Base-by-base conservation (phyloP, 23 red algal genomes). In the Gracilaria domingensis region DNA sequence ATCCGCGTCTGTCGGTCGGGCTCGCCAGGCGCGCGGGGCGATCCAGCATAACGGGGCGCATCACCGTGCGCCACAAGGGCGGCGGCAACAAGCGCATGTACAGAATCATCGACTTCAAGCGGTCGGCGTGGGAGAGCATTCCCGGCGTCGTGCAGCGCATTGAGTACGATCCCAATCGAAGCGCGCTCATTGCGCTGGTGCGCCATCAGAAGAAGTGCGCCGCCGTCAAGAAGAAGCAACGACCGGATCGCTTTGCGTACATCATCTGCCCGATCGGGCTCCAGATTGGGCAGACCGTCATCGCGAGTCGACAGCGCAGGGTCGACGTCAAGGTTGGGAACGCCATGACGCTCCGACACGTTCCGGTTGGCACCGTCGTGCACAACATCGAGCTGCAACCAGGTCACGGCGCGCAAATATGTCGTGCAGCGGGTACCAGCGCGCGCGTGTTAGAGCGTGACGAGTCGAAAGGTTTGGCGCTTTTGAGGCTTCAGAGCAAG, bases 81-180 rank as follows among this genome's bases (percentile, higher is more conserved):
- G 88, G 97, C 51, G 97, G 97, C 9, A 91, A 94, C 88, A 90
- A 93, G 82, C 93, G 97, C 18, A 64, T 92, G 73, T 98, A 98
- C 78, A 86, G 97, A 57, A 94, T 95, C 57, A 83, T 98, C 38
- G 97, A 98, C 79, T 98, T 98, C 50, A 88, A 79, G 75, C 90
- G 97, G 11, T 51, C 88, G 28, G 76, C 75, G 40, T 94, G 95
- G 83, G 86, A 82, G 34, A 86, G 82, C 24, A 88, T 96, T 50
- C 83, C 81, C 12, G 93, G 91, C 34, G 64, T 90, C 24, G 91
- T 98, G 12, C 89, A 98, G 45, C 88, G 97, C 20, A 83, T 98
- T 33, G 97, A 98, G 55, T 95, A 98, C 67, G 97, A 98, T 84
- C 97, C 97, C 11, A 94, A 93, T 71, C 90, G 97, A n/a, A 93